Percentiles rank a stretch among this genome's conserved stretches.
Evolutionary conservation across 2,329 filamentous ascomycete species (phyloP).

Genomic region (Myriosclerotinia scirpicola): DNA sequence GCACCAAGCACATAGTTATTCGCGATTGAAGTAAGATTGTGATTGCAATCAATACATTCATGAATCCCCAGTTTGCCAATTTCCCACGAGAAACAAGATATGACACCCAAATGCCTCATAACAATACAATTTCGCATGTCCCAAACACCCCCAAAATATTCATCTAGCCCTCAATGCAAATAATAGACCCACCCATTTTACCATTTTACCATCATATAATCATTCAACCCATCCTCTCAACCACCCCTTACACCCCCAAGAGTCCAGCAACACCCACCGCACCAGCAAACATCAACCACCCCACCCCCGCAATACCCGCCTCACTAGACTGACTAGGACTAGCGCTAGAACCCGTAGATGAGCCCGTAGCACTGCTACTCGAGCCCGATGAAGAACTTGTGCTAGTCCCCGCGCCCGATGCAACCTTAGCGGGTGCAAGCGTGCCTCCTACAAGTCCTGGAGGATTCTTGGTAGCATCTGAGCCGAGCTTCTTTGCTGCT

Average conservation of each 20-base stretch:
- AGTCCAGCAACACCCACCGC: conserved; percentile 8
- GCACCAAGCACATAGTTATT: background rate
- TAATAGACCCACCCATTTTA: background rate
- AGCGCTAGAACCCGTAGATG: background rate
- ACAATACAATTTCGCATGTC: background rate
- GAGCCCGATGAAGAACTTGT: background rate
- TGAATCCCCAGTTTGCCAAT: background rate
- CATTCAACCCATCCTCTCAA: too few relatives aligned
- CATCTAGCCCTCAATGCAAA: background rate
- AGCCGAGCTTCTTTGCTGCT: background rate
- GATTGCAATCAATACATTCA: background rate
- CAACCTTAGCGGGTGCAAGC: background rate
- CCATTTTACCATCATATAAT: background rate
- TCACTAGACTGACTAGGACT: background rate
- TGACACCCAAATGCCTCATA: background rate
- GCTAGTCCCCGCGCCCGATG: background rate
- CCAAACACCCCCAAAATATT: too few relatives aligned
- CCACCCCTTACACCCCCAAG: background rate
- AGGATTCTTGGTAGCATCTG: conserved; percentile 4
- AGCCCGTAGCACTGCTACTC: conserved; percentile 1
- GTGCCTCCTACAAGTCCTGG: background rate
- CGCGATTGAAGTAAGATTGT: background rate
- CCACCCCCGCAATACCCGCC: background rate
- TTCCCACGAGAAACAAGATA: background rate
- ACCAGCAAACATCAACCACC: conserved; percentile 2